Evolutionary conservation across 495 filamentous ascomycete genomes (phyloP), one percentile per base, ranked within the genome.

Genomic region (Pseudotulostoma volvatum): DNA sequence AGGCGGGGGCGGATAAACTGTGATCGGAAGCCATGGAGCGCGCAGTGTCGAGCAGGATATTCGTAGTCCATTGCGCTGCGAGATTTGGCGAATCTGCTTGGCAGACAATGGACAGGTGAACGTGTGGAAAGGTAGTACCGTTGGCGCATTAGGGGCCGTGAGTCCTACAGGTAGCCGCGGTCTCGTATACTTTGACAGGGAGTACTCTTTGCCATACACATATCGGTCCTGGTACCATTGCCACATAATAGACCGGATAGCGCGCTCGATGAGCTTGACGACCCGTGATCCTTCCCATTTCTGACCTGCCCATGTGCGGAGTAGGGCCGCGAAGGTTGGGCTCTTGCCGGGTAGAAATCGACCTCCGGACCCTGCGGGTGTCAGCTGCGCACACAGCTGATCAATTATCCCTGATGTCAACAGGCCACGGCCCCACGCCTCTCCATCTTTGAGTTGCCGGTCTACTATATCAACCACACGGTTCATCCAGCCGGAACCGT

Each of bases 81-180:
- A 96, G 42, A 99, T 96, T 55, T 81, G 77, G 2, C 92, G 81
- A 44, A 99, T 84, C 48, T 95, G 84, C 53, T 86, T 88, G 1
- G 90, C 86, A 9, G 84, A 87, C 39, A 99, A 61, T 0, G 90
- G 90, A 46, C 81, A 93, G 23, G 90, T 96, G 53, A 99, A 99
- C 2, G 90, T 96, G 52, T 99, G 92, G 49, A 99, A 99, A n/a
- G 90, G 90, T 2, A 99, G 64, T 9, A 99, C 87, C 0, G 90
- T 99, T 8, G 90, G 90, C 13, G 90, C 90, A 37, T 81, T 79
- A 3, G 92, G 92, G 5, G 90, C 73, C 13, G 86, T 68, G 19
- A 99, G 59, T 21, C 71, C 66, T 16, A 72, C 51, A 4, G 92
- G 90, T 31, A 93, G 64, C 43, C 74, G 79, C 20, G 84, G 85